These are phyloP conservation scores for Akanthomyces dipterigenus DNA, from an alignment of 2,329 filamentous ascomycete species.

Conservation along the genomic window DNA sequence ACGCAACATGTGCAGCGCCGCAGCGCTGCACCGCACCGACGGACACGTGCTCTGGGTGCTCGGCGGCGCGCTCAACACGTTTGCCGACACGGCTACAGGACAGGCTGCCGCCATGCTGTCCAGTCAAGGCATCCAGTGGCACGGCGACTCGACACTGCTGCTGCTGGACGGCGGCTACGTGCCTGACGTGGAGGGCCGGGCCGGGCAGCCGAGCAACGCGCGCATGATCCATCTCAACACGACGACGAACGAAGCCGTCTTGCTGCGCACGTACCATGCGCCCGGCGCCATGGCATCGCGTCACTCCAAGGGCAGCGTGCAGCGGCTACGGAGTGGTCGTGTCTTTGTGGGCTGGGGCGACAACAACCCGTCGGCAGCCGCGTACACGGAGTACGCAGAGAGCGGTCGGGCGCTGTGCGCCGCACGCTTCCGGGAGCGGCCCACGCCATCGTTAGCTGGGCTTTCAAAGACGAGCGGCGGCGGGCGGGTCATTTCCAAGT, in stretches of 20 bases:
- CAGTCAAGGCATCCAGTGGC: slow-evolving; percentile 30
- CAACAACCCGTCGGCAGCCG: slow-evolving; percentile 23
- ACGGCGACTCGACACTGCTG: slow-evolving; percentile 39
- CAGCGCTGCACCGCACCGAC: slow-evolving; percentile 32
- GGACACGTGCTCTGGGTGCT: slow-evolving; percentile 39
- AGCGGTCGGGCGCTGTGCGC: slow-evolving; percentile 38
- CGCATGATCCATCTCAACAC: slow-evolving; percentile 41
- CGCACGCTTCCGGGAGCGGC: slow-evolving; percentile 31
- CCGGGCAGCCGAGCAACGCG: slow-evolving; percentile 25
- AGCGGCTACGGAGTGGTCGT: slow-evolving; percentile 44
- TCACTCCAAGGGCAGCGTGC: slow-evolving; percentile 37
- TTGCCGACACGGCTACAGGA: slow-evolving; percentile 50
- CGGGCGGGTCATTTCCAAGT: slow-evolving; percentile 43
- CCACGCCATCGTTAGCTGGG: neutral
- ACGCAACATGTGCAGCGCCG: slow-evolving; percentile 40
- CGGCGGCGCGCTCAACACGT: slow-evolving; percentile 39
- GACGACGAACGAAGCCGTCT: slow-evolving; percentile 33
- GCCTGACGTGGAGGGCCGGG: neutral
- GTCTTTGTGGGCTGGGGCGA: slow-evolving; percentile 50
- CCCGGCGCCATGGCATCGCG: slow-evolving; percentile 41
- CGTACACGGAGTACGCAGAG: slow-evolving; percentile 36
- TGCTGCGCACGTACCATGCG: slow-evolving; percentile 39
- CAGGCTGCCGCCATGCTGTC: slow-evolving; percentile 45
- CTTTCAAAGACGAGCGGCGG: slow-evolving; percentile 10
- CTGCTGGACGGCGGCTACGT: slow-evolving; percentile 31